These are phyloP conservation scores for Tolypocladium ophioglossoides DNA, from an alignment of 2,329 filamentous ascomycete species.

Conservation along the genomic window DNA sequence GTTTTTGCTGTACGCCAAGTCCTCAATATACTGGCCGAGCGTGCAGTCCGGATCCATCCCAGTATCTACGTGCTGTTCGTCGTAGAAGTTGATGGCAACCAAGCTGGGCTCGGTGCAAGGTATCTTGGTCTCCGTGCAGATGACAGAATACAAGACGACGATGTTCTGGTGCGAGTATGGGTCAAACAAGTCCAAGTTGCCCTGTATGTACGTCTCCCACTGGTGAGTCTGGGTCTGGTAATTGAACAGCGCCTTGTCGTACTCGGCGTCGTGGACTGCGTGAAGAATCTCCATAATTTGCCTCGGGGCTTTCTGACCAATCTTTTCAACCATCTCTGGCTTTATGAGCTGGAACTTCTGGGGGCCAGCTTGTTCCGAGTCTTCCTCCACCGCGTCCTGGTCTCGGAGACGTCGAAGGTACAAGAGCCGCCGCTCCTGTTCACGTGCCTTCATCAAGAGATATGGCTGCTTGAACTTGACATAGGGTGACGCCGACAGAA, in stretches of 20 bases:
- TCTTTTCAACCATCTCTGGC: constrained; percentile 87
- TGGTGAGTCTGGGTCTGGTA: constrained; percentile 91
- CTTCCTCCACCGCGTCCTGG: constrained; percentile 53
- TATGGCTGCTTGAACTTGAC: constrained; percentile 94
- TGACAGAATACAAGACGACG: constrained; percentile 84
- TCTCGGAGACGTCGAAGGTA: constrained; percentile 78
- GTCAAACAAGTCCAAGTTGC: constrained; percentile 82
- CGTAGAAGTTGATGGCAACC: constrained; percentile 87
- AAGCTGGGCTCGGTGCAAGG: constrained; percentile 86
- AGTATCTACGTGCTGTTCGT: constrained; percentile 70
- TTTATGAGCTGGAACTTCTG: constrained; percentile 84
- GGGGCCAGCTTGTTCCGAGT: constrained; percentile 51
- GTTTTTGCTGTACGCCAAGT: constrained; percentile 67
- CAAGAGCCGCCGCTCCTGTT: constrained; percentile 75
- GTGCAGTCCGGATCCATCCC: constrained; percentile 79
- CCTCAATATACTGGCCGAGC: constrained; percentile 88
- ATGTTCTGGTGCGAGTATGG: constrained; percentile 96
- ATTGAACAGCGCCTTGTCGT: constrained; percentile 87
- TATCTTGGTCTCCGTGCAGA: constrained; percentile 87
- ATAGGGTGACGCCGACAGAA: constrained; percentile 90
- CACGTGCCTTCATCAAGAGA: constrained; percentile 80
- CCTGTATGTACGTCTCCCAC: constrained; percentile 91
- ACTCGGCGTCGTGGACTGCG: constrained; percentile 92
- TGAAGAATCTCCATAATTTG: constrained; percentile 90
- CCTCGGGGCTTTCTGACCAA: constrained; percentile 66